Conservation (phyloP, 805 yeast genomes). For the Wickerhamomyces alni region DNA sequence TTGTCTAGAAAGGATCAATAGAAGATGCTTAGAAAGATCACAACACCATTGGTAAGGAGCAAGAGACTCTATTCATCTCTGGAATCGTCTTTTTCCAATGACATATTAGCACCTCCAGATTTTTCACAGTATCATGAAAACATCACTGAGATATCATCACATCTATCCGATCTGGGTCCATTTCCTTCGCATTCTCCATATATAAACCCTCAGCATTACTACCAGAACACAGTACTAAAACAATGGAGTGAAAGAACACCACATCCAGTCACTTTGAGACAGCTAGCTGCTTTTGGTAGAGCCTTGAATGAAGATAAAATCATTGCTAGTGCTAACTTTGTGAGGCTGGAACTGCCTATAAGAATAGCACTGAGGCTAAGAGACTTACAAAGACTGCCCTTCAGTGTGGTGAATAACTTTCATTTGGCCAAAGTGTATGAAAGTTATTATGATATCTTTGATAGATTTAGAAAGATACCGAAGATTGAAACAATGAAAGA, state of each 20-base stretch:
- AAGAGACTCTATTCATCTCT: background rate
- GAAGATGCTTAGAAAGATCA: background rate
- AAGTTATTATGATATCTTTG: slow-evolving; percentile 82
- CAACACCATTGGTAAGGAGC: background rate
- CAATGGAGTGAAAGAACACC: slow-evolving; percentile 62
- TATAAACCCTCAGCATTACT: slow-evolving; percentile 70
- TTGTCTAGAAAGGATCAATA: too few species aligned
- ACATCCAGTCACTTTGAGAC: slow-evolving; percentile 86
- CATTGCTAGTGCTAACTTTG: slow-evolving; percentile 82
- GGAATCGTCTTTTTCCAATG: background rate
- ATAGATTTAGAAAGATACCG: slow-evolving; percentile 71
- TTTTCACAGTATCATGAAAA: slow-evolving; percentile 30
- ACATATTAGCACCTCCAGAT: slow-evolving; percentile 22
- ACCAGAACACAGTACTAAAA: slow-evolving; percentile 67
- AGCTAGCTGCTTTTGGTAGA: slow-evolving; percentile 85
- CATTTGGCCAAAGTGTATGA: slow-evolving; percentile 87
- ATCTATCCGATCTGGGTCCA: slow-evolving; percentile 32
- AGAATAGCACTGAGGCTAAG: slow-evolving; percentile 75
- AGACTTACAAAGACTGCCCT: slow-evolving; percentile 79
- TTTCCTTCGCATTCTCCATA: slow-evolving; percentile 37
- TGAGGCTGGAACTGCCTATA: slow-evolving; percentile 76
- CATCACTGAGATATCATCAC: slow-evolving; percentile 25
- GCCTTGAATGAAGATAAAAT: slow-evolving; percentile 70
- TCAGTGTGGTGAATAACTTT: slow-evolving; percentile 75
- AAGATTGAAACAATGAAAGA: slow-evolving; percentile 64